Evolutionary conservation across 176 grass and related monocot genomes (phyloP).

Genomic region (Lolium perenne): DNA sequence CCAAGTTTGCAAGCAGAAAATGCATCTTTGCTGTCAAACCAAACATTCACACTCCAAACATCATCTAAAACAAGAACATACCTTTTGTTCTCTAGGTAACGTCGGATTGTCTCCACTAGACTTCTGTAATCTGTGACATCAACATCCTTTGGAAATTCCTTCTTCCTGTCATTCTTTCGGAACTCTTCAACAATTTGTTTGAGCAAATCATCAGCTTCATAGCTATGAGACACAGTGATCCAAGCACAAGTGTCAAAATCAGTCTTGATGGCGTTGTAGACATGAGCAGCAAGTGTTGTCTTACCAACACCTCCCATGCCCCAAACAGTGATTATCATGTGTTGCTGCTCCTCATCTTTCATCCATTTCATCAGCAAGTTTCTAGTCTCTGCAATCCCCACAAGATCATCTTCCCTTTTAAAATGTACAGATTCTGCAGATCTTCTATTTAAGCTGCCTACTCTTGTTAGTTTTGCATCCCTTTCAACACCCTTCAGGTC

Average conservation of each 20-base stretch:
- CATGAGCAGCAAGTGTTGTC: conserved; percentile 43
- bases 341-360: conserved; percentile 38
- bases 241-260: conserved; percentile 45
- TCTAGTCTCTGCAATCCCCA: conserved; percentile 26
- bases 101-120: conserved; percentile 38
- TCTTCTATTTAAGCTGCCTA: neutral
- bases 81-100: conserved; percentile 31
- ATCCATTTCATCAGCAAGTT: conserved; percentile 21
- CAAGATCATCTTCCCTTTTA: conserved; percentile 39
- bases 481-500: conserved; percentile 24
- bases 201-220: conserved; percentile 36
- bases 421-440: conserved; percentile 30
- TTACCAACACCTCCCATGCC: conserved; percentile 41
- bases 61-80: conserved; percentile 47
- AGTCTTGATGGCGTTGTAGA: conserved; percentile 34
- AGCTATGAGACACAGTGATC: conserved; percentile 44
- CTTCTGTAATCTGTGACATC: conserved; percentile 34
- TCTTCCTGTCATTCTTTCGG: conserved; percentile 32
- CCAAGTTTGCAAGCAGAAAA: conserved; percentile 37
- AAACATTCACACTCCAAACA: conserved; percentile 39
- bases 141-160: conserved; percentile 28
- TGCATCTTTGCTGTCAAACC: conserved; percentile 39
- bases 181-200: conserved; percentile 29
- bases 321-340: conserved; percentile 38
- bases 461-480: neutral